A percentile compares a stretch with the other conserved stretches of the same genome.
Conservation (phyloP, 164 flowering plant genomes). For the Magnolia kwangsiensis region DNA sequence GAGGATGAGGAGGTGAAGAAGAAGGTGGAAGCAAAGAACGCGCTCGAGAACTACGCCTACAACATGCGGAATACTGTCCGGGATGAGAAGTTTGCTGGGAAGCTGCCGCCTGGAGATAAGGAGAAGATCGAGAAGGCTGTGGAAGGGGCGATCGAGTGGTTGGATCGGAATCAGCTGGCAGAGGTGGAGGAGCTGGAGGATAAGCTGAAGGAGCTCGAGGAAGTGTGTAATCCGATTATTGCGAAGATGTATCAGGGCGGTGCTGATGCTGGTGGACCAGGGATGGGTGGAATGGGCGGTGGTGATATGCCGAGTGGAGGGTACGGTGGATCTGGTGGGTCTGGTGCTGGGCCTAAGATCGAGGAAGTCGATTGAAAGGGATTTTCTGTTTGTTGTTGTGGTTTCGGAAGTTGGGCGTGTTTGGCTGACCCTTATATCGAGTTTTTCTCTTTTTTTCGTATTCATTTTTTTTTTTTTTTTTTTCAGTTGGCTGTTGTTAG, state of each 20-base stretch:
- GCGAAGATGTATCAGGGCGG: constrained; percentile 17
- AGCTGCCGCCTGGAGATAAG: constrained; percentile 20
- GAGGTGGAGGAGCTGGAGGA: constrained; percentile 17
- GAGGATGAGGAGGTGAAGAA: constrained; percentile 43
- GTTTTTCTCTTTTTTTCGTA: no score
- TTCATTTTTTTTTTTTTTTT: no score
- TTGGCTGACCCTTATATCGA: no score
- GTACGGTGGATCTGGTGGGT: constrained; percentile 10
- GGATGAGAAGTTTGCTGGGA: constrained; percentile 36
- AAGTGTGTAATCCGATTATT: constrained; percentile 10
- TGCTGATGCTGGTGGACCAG: constrained; percentile 9
- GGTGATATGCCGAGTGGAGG: constrained; percentile 17
- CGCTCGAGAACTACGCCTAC: constrained; percentile 31
- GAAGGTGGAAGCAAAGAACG: constrained; percentile 40
- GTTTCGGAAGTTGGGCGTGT: no score
- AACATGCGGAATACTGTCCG: constrained; percentile 41
- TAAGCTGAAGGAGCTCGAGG: constrained; percentile 13
- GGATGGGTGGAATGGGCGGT: constrained; percentile 29
- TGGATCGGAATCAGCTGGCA: constrained; percentile 14
- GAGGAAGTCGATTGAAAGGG: constrained; percentile 20
- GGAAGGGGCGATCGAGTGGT: constrained; percentile 13
- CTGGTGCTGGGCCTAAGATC: constrained; percentile 30
- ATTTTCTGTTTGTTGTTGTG: background rate
- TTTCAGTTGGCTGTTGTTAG: no score
- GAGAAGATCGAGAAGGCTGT: constrained; percentile 17